Evolutionary conservation across 1,284 basidiomycete species (phyloP).

Genomic region (Ganoderma resinaceum): DNA sequence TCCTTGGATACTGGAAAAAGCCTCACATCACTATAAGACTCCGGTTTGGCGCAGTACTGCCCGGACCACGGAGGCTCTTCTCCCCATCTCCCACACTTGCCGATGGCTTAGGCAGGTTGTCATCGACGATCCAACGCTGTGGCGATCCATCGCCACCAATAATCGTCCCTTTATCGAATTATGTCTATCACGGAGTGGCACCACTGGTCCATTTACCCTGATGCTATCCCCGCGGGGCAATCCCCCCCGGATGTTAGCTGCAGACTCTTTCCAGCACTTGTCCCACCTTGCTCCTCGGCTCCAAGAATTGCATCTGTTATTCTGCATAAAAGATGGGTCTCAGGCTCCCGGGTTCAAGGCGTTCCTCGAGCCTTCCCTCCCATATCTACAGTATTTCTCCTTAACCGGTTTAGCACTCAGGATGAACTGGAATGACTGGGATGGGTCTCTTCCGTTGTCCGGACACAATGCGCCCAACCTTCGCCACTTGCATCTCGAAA

Average conservation of each 20-base stretch:
- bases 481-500: neutral
- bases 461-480: neutral
- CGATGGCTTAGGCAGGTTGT: neutral
- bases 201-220: neutral
- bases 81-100: neutral
- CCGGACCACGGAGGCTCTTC: neutral
- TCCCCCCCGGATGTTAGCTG: neutral
- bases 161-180: neutral
- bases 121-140: neutral
- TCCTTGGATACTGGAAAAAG: neutral
- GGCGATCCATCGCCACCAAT: neutral
- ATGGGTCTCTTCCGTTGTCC: neutral
- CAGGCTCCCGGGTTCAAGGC: neutral
- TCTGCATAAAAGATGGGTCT: neutral
- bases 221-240: neutral
- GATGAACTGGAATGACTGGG: neutral
- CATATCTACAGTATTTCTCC: neutral
- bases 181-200: neutral
- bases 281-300: neutral
- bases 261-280: neutral
- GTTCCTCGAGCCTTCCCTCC: neutral
- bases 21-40: neutral
- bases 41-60: neutral
- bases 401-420: neutral
- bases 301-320: neutral